A percentile compares a stretch with the other conserved stretches of the same genome.
Evolutionary conservation across 2,329 filamentous ascomycete genomes (phyloP).

Genomic region (Colletotrichum zoysiae): DNA sequence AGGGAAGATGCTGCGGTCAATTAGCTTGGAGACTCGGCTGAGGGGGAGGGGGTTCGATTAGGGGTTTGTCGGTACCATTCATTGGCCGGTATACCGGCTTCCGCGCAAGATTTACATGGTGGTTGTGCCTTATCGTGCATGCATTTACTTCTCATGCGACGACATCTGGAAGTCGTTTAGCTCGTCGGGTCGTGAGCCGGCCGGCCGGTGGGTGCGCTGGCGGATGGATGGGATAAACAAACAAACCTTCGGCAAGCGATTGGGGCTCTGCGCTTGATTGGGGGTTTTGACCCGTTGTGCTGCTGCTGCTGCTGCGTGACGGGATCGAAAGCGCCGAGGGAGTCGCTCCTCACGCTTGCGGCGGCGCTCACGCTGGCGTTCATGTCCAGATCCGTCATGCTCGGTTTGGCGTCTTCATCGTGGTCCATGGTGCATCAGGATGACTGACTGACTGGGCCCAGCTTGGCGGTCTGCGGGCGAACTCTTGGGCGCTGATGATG

Average conservation of each 20-base stretch:
- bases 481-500: neutral
- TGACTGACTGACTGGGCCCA: neutral
- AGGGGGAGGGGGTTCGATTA: neutral
- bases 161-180: constrained; percentile 57
- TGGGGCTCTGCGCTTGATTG: constrained; percentile 62
- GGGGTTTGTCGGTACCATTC: constrained; percentile 58
- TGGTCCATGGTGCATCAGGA: constrained; percentile 36
- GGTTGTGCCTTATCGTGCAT: constrained; percentile 61
- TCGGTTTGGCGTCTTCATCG: constrained; percentile 40
- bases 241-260: constrained; percentile 67
- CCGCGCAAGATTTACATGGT: constrained; percentile 65
- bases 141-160: constrained; percentile 69
- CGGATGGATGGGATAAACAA: constrained; percentile 6
- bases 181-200: constrained; percentile 20
- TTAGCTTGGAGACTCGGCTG: constrained; percentile 23
- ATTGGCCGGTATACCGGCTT: constrained; percentile 60
- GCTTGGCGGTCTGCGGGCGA: constrained; percentile 9
- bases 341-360: constrained; percentile 30
- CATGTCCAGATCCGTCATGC: constrained; percentile 27
- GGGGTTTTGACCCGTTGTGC: constrained; percentile 34
- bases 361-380: constrained; percentile 12
- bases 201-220: constrained; percentile 14
- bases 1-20: constrained; percentile 60
- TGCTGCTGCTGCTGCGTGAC: constrained; percentile 9
- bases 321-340: constrained; percentile 18